phyloP scores from a whole-genome alignment of 208 protist species.

The Trypanosoma theileri region DNA sequence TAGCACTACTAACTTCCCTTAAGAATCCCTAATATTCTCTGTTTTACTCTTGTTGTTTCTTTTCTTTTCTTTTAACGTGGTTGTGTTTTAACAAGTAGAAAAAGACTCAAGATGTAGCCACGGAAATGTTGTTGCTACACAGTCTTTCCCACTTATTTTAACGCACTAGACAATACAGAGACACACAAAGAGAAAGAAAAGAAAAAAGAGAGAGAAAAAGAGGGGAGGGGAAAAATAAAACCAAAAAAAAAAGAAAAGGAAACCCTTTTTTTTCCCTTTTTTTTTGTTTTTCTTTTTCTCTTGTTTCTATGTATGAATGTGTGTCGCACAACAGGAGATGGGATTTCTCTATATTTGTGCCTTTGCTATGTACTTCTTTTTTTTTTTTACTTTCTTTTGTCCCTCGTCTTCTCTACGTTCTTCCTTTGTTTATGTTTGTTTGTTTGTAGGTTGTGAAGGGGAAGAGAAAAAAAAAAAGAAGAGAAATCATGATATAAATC shows the following conservation, averaged over 20 bases:
- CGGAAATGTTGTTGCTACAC: too few species aligned
- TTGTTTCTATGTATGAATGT: background rate
- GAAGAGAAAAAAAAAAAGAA: too few species aligned
- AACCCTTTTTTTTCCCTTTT: background rate
- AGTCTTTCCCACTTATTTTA: background rate
- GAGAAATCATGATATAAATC: too few species aligned
- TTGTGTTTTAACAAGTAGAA: too few species aligned
- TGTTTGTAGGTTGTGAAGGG: background rate
- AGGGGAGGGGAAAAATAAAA: background rate
- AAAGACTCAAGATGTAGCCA: too few species aligned
- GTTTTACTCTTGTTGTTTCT: background rate
- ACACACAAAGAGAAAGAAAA: background rate
- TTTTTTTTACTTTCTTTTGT: constrained; percentile 14
- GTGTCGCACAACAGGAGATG: background rate
- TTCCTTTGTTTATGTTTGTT: constrained; percentile 3
- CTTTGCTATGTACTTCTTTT: background rate
- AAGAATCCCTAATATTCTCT: background rate
- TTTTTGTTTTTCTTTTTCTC: constrained; percentile 16
- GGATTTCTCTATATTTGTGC: too few species aligned
- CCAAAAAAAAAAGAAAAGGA: background rate
- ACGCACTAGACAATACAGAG: background rate
- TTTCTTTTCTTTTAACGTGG: constrained; percentile 9
- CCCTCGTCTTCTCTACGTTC: constrained; percentile 1
- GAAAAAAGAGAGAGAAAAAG: constrained; percentile 19
- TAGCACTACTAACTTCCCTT: too few species aligned